A percentile compares a stretch with the other conserved stretches of the same genome.
These are phyloP conservation scores for Massarina eburnea DNA, from an alignment of 2,329 filamentous ascomycete species.

Conservation along the genomic window DNA sequence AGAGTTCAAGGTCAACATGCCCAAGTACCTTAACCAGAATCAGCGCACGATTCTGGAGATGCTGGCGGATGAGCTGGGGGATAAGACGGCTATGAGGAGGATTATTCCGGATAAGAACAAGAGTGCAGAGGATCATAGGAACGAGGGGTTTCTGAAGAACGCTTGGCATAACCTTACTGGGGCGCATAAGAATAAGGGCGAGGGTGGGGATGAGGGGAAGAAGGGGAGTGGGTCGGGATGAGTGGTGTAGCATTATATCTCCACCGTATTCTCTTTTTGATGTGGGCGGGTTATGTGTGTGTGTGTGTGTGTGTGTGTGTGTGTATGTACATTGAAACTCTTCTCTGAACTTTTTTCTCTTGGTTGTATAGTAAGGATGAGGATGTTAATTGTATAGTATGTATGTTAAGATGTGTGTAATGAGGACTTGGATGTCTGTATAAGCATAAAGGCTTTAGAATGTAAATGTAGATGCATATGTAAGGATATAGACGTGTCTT, in stretches of 20 bases:
- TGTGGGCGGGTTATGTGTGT: slow-evolving; percentile 34
- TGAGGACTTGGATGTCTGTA: too few species aligned
- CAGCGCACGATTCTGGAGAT: slow-evolving; percentile 93
- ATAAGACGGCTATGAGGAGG: slow-evolving; percentile 85
- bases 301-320: slow-evolving; percentile 26
- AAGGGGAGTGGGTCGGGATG: slow-evolving; percentile 40
- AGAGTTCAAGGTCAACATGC: slow-evolving; percentile 94
- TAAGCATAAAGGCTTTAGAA: too few species aligned
- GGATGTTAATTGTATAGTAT: too few species aligned
- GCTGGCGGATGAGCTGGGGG: slow-evolving; percentile 92
- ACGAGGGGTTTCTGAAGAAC: slow-evolving; percentile 88
- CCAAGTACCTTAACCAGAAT: slow-evolving; percentile 88
- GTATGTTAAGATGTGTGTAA: too few species aligned
- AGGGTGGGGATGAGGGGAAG: slow-evolving; percentile 22
- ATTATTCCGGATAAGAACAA: slow-evolving; percentile 73
- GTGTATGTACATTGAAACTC: slow-evolving; percentile 25
- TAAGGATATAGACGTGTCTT: too few species aligned
- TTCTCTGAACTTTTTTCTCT: too few species aligned
- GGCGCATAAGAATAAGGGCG: slow-evolving; percentile 51
- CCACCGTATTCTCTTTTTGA: slow-evolving; percentile 10
- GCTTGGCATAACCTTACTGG: slow-evolving; percentile 93
- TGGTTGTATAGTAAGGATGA: too few species aligned
- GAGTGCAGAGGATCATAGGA: slow-evolving; percentile 58
- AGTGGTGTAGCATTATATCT: not conserved
- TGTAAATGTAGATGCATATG: too few species aligned